Evolutionary conservation across 2,329 filamentous ascomycete genomes (phyloP), one percentile per base, ranked within the genome.

Genomic region (Graphilbum sp.): DNA sequence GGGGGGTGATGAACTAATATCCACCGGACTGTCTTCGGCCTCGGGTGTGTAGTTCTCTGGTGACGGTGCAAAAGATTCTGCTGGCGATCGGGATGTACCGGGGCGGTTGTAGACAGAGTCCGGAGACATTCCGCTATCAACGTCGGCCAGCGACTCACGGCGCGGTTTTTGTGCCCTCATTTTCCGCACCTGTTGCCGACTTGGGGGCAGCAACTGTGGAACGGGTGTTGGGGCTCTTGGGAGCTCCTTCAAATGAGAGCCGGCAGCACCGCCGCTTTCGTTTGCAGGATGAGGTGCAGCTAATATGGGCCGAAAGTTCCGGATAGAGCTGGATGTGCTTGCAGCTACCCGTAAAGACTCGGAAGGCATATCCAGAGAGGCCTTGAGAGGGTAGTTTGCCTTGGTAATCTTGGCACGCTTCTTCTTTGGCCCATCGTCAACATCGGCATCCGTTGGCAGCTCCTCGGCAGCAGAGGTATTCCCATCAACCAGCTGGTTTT

Each of bases 1-100:
- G 1, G 90, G 90, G 13, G 88, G 88, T 4, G 88, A 96, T 0
- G 90, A 96, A 2, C 81, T 81, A 48, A 96, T 84, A 38, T 84
- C 82, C 35, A 75, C 75, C 4, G 85, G 80, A 37, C 85, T 92
- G 40, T 29, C 27, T 15, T 29, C 27, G 27, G 79, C 66, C 37
- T 66, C 70, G 38, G 72, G 68, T 30, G 58, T 61, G 44, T 63
- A 64, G 8, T 61, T 66, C 25, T 62, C 59, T 5, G 68, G 68
- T 2, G 69, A 72, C 13, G 61, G 64, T 0, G 57, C 66, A 27
- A 61, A 47, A 12, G 69, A 72, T 18, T 72, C 68, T 3, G 53
- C 50, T 8, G 70, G 70, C 4, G 70, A 74, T 7, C 63, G 63
- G n/a, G 65, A 67, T 59, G 32, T 61, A 50, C 51, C 53, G 2